Percentiles rank a stretch among this genome's conserved stretches.
These are phyloP conservation scores for Fusarium buharicum DNA, from an alignment of 2,329 filamentous ascomycete genomes.

Conservation along the genomic window DNA sequence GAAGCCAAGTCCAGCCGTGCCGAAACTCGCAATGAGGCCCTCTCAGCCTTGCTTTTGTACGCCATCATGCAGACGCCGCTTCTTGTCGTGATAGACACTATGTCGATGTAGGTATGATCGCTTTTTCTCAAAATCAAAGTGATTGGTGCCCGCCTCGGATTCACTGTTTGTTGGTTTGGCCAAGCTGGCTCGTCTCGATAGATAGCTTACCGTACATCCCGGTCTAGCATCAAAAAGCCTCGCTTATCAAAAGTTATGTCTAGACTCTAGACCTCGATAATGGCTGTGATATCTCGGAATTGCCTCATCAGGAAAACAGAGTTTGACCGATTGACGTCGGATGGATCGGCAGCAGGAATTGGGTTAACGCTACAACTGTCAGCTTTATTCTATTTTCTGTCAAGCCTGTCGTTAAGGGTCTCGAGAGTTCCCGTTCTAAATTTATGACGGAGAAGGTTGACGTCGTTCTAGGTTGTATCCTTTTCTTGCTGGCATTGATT, in stretches of 20 bases:
- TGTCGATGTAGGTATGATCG: constrained; percentile 18
- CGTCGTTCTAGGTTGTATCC: not conserved
- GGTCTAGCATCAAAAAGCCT: constrained; percentile 29
- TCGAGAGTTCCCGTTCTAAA: constrained; percentile 17
- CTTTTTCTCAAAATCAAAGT: not conserved
- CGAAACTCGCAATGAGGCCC: not conserved
- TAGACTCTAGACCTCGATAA: constrained; percentile 1
- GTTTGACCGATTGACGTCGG: constrained; percentile 17
- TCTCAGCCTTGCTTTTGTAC: constrained; percentile 14
- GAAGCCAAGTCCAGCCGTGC: constrained; percentile 14
- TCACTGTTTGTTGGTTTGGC: constrained; percentile 5
- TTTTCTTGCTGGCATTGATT: not conserved
- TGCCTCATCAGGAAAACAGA: constrained; percentile 20
- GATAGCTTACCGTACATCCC: constrained; percentile 12
- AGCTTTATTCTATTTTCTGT: constrained; percentile 14
- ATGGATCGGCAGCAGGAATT: constrained; percentile 10
- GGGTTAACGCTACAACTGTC: constrained; percentile 16
- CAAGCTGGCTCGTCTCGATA: constrained; percentile 1
- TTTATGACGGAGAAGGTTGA: constrained; percentile 7
- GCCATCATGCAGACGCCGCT: constrained; percentile 11
- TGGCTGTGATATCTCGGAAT: constrained; percentile 11
- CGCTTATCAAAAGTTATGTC: not conserved
- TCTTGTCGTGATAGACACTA: constrained; percentile 12
- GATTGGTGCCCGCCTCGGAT: constrained; percentile 42
- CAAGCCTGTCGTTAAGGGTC: not conserved